These are phyloP conservation scores for Pythium angustatum DNA, from an alignment of 352 stramenopile genomes.

Conservation along the genomic window DNA sequence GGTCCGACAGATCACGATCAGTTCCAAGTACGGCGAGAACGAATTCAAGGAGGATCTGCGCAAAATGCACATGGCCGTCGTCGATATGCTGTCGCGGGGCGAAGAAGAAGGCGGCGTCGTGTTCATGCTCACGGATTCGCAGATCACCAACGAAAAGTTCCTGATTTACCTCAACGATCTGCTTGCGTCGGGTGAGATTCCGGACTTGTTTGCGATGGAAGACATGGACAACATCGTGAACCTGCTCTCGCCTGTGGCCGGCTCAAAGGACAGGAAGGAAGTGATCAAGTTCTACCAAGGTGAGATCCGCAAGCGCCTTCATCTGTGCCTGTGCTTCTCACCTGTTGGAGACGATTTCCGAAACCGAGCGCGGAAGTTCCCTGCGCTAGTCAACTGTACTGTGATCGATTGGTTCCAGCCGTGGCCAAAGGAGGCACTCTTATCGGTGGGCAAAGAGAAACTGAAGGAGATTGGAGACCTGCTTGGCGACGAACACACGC, in stretches of 20 bases:
- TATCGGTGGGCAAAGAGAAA: constrained; percentile 89
- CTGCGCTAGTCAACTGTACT: constrained; percentile 94
- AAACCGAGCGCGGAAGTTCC: constrained; percentile 93
- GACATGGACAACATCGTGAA: constrained; percentile 95
- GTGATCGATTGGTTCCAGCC: constrained; percentile 96
- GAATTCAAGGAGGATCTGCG: constrained; percentile 97
- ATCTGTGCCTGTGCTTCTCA: constrained; percentile 95
- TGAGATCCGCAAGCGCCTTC: constrained; percentile 94
- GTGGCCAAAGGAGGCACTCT: constrained; percentile 92
- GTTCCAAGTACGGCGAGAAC: constrained; percentile 93
- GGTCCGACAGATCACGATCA: constrained; percentile 94
- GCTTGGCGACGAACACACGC: constrained; percentile 79
- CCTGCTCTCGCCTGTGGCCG: constrained; percentile 66
- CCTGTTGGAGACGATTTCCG: constrained; percentile 96
- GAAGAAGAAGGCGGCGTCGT: constrained; percentile 89
- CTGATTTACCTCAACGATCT: constrained; percentile 97
- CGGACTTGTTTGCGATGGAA: constrained; percentile 93
- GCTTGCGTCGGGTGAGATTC: constrained; percentile 92
- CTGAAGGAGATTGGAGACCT: constrained; percentile 84
- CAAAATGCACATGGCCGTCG: constrained; percentile 93
- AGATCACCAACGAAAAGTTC: constrained; percentile 97
- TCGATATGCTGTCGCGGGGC: constrained; percentile 87
- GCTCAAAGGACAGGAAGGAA: constrained; percentile 88
- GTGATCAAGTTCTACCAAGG: constrained; percentile 95
- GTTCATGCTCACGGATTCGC: constrained; percentile 94